Evolutionary conservation across 2,329 filamentous ascomycete species (phyloP), one percentile per base, ranked within the genome.

Genomic region (Colletotrichum chlorophyti): DNA sequence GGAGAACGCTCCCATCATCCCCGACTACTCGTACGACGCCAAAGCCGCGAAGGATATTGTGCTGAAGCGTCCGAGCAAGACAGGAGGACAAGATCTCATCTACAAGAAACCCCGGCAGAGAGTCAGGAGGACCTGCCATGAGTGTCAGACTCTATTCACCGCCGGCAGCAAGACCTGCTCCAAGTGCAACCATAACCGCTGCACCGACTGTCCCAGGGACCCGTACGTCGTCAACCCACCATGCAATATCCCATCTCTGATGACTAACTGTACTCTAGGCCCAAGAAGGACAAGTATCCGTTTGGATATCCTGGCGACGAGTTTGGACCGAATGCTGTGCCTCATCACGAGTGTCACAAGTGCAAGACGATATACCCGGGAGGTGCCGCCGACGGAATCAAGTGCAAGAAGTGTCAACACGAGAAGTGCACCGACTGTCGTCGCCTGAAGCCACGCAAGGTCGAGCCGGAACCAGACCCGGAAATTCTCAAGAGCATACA

Each of bases 181-280:
- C 7, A 79, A 79, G 34, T 96, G 93, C 72, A 76, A 80, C 24
- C 93, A 96, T 72, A 72, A 81, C 48, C 87, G 91, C 51, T 96
- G 92, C 77, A 91, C 86, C 34, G 89, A 89, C 69, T 96, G 92
- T 71, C 91, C 91, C 24, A 82, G 91, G 65, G 87, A 92, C 67
- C 91, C 91, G 82, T 92, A 83, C 72, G 89, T 86, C 50, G 14
- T 10, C 26, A n/a, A n/a, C n/a, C 29, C 23, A 17, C 29, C 15
- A 11, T 37, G 10, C 19, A 23, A 11, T 57, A 6, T 27, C 3
- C 17, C 14, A 17, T 17, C 5, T 5, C 11, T 35, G 6, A 34
- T 29, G 35, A 40, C 61, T 62, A 58, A 64, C 49, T 15, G 15
- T 26, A 23, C 21, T 9, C 21, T 66, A 88, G 85, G 45, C 78